Evolutionary conservation across 108 stramenopile species (phyloP).

Genomic region (Cyclostephanos tholiformis): DNA sequence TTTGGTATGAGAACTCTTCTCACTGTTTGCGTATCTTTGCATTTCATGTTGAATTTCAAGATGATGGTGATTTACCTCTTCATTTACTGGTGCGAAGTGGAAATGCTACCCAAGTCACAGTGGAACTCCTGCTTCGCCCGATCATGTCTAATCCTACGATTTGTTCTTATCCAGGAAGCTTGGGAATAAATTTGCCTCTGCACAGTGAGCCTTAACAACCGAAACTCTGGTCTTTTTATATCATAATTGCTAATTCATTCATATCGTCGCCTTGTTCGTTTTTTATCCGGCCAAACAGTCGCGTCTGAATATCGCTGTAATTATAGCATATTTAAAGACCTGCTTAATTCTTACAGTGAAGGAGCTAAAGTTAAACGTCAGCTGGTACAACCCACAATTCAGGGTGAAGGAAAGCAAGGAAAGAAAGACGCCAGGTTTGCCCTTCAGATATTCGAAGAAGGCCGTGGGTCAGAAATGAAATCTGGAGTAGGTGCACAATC

Average conservation of each 20-base stretch:
- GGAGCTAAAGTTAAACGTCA: slow-evolving; percentile 37
- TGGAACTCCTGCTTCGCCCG: slow-evolving; percentile 47
- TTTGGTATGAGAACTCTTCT: background rate
- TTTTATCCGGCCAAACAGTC: slow-evolving; percentile 4
- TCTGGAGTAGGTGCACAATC: background rate
- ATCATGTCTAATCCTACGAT: slow-evolving; percentile 46
- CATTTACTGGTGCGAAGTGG: slow-evolving; percentile 44
- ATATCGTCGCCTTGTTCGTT: background rate
- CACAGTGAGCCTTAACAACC: slow-evolving; percentile 25
- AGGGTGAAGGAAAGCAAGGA: slow-evolving; percentile 2
- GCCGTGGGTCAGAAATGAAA: slow-evolving; percentile 2
- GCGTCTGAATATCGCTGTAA: slow-evolving; percentile 46
- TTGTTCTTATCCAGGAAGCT: slow-evolving; percentile 32
- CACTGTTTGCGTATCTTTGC: background rate
- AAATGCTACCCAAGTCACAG: slow-evolving; percentile 36
- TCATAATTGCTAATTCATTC: background rate
- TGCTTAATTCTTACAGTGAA: slow-evolving; percentile 35
- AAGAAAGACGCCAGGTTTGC: slow-evolving; percentile 29
- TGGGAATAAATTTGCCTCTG: slow-evolving; percentile 43
- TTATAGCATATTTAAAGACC: slow-evolving; percentile 29
- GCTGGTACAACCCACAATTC: background rate
- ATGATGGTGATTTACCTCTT: slow-evolving; percentile 50
- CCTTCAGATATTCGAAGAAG: slow-evolving; percentile 46
- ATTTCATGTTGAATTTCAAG: background rate
- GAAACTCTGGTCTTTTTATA: background rate